Percentiles rank a stretch among this genome's conserved stretches.
phyloP scores from a whole-genome alignment of 2,329 filamentous ascomycete genomes.

The Verticillium nonalfalfae region DNA sequence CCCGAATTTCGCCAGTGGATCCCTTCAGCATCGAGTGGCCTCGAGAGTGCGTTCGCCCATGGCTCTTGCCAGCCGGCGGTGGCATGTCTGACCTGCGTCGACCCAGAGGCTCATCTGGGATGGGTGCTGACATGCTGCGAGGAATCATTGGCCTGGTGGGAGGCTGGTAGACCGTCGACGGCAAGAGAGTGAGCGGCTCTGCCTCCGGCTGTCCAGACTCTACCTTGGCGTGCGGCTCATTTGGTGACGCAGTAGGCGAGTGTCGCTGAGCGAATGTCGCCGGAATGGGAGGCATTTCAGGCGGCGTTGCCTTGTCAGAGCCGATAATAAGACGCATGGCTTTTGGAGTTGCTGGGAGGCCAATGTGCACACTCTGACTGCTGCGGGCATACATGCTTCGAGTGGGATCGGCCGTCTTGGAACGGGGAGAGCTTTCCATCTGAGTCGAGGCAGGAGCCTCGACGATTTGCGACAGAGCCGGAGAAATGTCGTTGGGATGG shows the following conservation, averaged over 20 bases:
- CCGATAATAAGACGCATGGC: conserved; percentile 80
- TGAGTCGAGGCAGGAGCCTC: conserved; percentile 22
- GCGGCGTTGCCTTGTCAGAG: conserved; percentile 41
- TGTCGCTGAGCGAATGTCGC: conserved; percentile 35
- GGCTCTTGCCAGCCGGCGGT: conserved; percentile 14
- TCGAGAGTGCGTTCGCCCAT: conserved; percentile 13
- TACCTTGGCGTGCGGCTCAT: conserved; percentile 23
- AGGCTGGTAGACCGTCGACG: conserved; percentile 55
- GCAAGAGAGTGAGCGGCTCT: conserved; percentile 39
- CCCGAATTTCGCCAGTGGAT: conserved; percentile 29
- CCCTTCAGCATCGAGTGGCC: conserved; percentile 26
- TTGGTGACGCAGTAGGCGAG: conserved; percentile 30
- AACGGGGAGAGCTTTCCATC: conserved; percentile 38
- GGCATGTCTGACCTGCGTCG: conserved; percentile 18
- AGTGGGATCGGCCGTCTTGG: conserved; percentile 59
- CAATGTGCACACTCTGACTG: conserved; percentile 50
- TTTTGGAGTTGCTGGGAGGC: conserved; percentile 84
- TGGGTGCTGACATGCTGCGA: conserved; percentile 56
- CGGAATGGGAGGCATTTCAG: conserved; percentile 51
- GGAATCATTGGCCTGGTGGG: conserved; percentile 42
- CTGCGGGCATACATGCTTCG: conserved; percentile 42
- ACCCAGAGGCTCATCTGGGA: conserved; percentile 34
- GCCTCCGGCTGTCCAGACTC: conserved; percentile 18
- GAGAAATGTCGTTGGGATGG: conserved; percentile 55
- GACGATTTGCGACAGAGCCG: conserved; percentile 25